Base-by-base conservation (phyloP, 1,284 basidiomycete genomes). In the Rhodotorula glutinis region DNA sequence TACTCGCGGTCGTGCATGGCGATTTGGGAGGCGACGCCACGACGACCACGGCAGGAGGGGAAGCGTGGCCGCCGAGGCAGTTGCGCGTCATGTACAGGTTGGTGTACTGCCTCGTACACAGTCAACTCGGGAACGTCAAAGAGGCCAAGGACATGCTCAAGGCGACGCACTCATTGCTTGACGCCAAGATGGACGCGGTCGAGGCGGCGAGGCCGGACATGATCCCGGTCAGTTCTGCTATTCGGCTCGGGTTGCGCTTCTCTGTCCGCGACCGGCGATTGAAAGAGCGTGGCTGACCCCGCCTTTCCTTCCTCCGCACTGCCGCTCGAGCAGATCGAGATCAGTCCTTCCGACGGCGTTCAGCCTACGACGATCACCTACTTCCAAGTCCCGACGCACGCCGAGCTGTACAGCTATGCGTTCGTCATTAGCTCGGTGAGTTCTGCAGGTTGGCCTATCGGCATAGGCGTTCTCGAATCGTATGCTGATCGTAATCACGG, bases 381-480 rank as follows among this genome's bases (percentile, higher is more conserved):
- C 5, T 16, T 66, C 43, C 13, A 44, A 21, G 33, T 67, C 29
- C 57, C 66, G 23, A 3, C 66, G 16, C 61, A 67, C n/a, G 46
- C 62, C 14, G 17, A 47, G 4, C 57, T 71, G 3, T 71, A 71
- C 66, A 59, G 43, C 23, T 71, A 68, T n/a, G 66, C 69, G 2
- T 71, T 65, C 29, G 54, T 71, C 41, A 66, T 62, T 11, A 65
- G 63, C 46, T 63, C 64, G 11, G 69, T 70, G 40, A 46, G 65
- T 63, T 14, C 9, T 3, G 16, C n/a, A 19, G 27, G 3, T 2
- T 43, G 21, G n/a, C 13, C 29, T 11, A 8, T 40, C n/a, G n/a
- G 17, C 7, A 23, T 17, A 19, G 44, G 11, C 10, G 33, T 21
- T 21, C 5, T 14, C 30, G 27, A 1, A 3, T 2, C 17, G 29